Evolutionary conservation across 139 green algal species (phyloP).

Genomic region (Chlorella sp.): DNA sequence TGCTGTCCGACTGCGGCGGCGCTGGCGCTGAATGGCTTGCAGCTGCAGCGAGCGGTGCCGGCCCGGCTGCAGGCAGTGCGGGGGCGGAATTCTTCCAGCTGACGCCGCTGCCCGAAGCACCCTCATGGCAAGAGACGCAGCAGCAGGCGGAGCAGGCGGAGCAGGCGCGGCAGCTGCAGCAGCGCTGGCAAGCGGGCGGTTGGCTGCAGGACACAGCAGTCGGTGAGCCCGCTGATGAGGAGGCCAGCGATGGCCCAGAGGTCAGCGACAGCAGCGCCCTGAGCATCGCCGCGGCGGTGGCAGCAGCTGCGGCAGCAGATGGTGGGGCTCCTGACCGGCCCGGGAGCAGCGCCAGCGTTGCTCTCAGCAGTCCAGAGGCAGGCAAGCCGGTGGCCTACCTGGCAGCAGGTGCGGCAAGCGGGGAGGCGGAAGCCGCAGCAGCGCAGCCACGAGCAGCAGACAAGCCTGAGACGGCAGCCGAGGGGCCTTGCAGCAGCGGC

Average conservation of each 20-base stretch:
- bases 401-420: background rate
- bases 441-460: background rate
- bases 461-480: background rate
- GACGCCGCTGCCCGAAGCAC: conserved; percentile 10
- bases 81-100: conserved; percentile 23
- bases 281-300: background rate
- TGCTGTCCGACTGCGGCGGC: conserved; percentile 17
- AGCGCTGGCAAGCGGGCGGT: background rate
- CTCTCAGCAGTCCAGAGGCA: conserved; percentile 11
- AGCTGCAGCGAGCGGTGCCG: background rate
- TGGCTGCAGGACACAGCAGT: background rate
- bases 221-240: background rate
- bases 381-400: background rate
- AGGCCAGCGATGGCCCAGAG: background rate
- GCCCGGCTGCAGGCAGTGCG: background rate
- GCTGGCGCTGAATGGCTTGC: background rate
- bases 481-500: background rate
- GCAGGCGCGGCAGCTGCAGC: background rate
- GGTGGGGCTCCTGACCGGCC: background rate
- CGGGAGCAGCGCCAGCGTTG: background rate
- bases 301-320: background rate
- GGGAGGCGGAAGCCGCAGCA: too few relatives aligned
- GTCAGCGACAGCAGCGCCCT: background rate
- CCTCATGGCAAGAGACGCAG: background rate
- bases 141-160: background rate